Evolutionary conservation across 805 yeast species (phyloP).

Genomic region (Hanseniaspora meyeri): DNA sequence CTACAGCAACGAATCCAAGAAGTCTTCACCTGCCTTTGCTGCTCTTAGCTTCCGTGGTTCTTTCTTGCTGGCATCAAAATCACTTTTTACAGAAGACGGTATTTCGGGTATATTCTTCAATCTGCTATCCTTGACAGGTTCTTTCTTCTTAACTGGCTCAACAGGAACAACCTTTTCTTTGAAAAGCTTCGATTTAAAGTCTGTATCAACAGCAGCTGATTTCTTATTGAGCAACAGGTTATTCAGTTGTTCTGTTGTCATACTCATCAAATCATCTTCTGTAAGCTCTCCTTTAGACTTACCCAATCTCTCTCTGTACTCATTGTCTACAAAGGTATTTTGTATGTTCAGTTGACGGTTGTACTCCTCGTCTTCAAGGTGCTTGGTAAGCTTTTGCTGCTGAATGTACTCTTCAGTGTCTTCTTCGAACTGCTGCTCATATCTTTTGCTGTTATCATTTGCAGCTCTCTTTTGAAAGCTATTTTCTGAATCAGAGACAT

Average conservation of each 20-base stretch:
- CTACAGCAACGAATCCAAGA: slow-evolving; percentile 5
- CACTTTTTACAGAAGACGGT: background rate
- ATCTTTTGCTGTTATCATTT: slow-evolving; percentile 3
- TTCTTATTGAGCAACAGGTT: background rate
- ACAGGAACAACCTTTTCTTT: background rate
- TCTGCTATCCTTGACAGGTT: background rate
- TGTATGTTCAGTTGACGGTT: background rate
- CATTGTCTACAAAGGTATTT: background rate
- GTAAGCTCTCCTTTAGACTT: background rate
- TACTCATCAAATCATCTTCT: background rate
- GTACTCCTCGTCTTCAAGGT: background rate
- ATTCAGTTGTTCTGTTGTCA: slow-evolving; percentile 8
- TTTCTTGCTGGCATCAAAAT: background rate
- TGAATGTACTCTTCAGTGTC: slow-evolving; percentile 13
- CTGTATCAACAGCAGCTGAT: background rate
- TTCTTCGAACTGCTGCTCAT: slow-evolving; percentile 7
- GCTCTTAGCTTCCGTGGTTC: background rate
- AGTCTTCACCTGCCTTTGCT: background rate
- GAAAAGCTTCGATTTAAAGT: background rate
- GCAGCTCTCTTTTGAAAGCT: background rate
- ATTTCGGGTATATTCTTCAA: background rate
- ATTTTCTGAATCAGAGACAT: background rate
- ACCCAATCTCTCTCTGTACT: background rate
- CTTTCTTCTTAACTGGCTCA: background rate
- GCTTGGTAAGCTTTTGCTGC: background rate